phyloP scores from a whole-genome alignment of 2,329 filamentous ascomycete genomes.

The Penicillium sp. region DNA sequence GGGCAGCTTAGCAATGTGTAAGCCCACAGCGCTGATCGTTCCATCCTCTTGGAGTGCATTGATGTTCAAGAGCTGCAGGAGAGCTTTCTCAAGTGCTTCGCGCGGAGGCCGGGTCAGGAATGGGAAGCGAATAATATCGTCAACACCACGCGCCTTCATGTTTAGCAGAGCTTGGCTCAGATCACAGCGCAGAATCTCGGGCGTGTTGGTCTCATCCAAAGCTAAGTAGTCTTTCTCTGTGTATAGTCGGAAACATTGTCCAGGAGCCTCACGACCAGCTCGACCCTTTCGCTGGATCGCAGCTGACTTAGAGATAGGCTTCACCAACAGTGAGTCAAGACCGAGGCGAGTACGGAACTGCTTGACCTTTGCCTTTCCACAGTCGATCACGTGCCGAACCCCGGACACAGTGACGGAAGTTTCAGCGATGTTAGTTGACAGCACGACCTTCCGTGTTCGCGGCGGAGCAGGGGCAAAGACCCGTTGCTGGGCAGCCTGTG shows the following conservation, averaged over 20 bases:
- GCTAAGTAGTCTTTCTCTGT: conserved; percentile 70
- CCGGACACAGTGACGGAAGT: conserved; percentile 95
- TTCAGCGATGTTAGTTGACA: conserved; percentile 97
- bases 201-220: conserved; percentile 69
- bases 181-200: conserved; percentile 89
- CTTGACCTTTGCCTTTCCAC: conserved; percentile 91
- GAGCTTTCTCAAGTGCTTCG: conserved; percentile 74
- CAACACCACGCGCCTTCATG: conserved; percentile 87
- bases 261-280: conserved; percentile 85
- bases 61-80: conserved; percentile 75
- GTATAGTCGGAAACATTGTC: conserved; percentile 86
- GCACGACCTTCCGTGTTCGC: conserved; percentile 79
- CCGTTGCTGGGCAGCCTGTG: conserved; percentile 77
- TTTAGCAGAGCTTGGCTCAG: conserved; percentile 80
- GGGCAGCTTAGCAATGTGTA: conserved; percentile 76
- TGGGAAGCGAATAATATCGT: conserved; percentile 77
- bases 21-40: conserved; percentile 67
- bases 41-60: conserved; percentile 70
- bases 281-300: conserved; percentile 88
- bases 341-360: conserved; percentile 80
- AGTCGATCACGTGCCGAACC: conserved; percentile 85
- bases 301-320: conserved; percentile 88
- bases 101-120: conserved; percentile 76
- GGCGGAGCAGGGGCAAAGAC: conserved; percentile 74
- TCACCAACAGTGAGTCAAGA: conserved; percentile 84